Evolutionary conservation across 768 basidiomycete genomes (phyloP).

Genomic region (Kondoa malvinella): DNA sequence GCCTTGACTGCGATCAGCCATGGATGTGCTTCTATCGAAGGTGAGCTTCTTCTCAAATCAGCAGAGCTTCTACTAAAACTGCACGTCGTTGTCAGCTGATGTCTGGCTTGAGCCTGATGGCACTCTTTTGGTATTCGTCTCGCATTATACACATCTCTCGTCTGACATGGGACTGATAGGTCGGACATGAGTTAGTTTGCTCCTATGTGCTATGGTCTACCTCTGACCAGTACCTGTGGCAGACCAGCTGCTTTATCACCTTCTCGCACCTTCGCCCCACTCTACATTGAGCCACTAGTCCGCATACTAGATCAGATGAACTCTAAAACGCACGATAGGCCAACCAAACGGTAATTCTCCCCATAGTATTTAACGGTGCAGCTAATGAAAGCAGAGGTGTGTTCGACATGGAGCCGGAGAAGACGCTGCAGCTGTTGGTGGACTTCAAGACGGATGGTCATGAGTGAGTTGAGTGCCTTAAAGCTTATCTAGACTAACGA

Average conservation of each 20-base stretch:
- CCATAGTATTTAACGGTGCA: background rate
- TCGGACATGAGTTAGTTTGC: background rate
- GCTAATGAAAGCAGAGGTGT: constrained; percentile 5
- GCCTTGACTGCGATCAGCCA: constrained; percentile 9
- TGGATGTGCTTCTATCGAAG: constrained; percentile 16
- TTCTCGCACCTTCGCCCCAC: background rate
- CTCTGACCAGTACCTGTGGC: constrained; percentile 9
- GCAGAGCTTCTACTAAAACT: constrained; percentile 3
- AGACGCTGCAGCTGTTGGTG: constrained; percentile 13
- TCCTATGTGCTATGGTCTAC: background rate
- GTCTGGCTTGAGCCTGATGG: background rate
- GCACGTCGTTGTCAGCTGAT: background rate
- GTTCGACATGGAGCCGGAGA: constrained; percentile 5
- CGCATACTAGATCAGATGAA: constrained; percentile 11
- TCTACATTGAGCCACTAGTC: constrained; percentile 18
- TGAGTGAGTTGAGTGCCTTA: background rate
- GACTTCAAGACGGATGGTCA: constrained; percentile 15
- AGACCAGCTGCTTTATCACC: background rate
- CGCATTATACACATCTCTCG: no score
- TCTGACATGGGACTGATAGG: no score
- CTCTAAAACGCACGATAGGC: background rate
- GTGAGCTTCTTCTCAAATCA: constrained; percentile 9
- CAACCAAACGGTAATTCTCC: no score
- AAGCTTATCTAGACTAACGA: background rate
- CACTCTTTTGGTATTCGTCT: background rate